Base-by-base conservation (phyloP, 2,329 filamentous ascomycete species). In the Cordyceps javanica region DNA sequence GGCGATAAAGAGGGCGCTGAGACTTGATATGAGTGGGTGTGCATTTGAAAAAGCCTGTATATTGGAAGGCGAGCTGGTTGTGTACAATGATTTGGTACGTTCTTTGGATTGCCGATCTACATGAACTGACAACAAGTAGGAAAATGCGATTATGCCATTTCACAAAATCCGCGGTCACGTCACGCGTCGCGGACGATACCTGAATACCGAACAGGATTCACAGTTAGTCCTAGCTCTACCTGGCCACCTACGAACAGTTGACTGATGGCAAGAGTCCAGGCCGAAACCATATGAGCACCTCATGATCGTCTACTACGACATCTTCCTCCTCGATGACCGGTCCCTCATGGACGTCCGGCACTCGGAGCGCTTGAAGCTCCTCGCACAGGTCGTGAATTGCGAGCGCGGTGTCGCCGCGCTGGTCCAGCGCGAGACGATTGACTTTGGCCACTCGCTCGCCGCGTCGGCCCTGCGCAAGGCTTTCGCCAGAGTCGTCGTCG, bases 101-200 rank as follows among this genome's bases (percentile, higher is more conserved):
- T 4, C 16, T 26, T 5, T 16, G 11, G 8, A 58, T 39, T 26
- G 10, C 28, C 55, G 25, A 6, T 9, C 3, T 34, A n/a, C 13
- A 3, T 13, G 21, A 30, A 39, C 64, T 70, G 36, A 71, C 44
- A 46, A 23, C 11, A 11, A 2, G 7, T 2, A 82, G 71, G 77
- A 87, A 44, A 72, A 80, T 23, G 81, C 77, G 38, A 84, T 95
- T 3, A 73, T 91, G 44, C 85, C 85, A 1, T 96, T 96, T 64
- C 85, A 94, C 63, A 89, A 90, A 64, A 87, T 96, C 60, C 82
- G 91, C 46, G 92, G 90, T 63, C 88, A 95, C 65, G 82, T 96
- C 26, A 78, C 81, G 8, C 82, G 91, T 41, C 87, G 89, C 46
- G 91, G 91, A 1, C 76, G 77, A 0, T 88, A 83, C 58, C 73